Conservation (phyloP, 495 filamentous ascomycete genomes). For the Penicillium silybi region DNA sequence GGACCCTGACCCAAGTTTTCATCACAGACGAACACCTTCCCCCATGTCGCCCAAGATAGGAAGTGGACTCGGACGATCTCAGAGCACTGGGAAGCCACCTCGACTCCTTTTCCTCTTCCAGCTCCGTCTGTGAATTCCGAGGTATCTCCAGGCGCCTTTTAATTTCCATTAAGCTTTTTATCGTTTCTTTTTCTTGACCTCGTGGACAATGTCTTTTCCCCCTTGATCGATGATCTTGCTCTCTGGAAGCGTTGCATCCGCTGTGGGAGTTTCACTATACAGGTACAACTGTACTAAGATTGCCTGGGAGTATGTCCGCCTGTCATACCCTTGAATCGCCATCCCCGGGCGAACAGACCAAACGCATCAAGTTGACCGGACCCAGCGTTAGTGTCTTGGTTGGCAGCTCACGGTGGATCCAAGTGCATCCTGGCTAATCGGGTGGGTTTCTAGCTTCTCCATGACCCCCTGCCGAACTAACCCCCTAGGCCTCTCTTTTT, state of each 20-base stretch:
- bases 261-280: neutral
- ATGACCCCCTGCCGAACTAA: conserved; percentile 35
- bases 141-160: conserved; percentile 2
- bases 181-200: neutral
- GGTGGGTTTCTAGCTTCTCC: conserved; percentile 35
- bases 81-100: neutral
- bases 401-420: conserved; percentile 37
- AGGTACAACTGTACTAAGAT: neutral
- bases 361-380: neutral
- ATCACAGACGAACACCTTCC: conserved; percentile 23
- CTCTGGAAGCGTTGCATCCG: neutral
- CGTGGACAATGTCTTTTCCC: neutral
- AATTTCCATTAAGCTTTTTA: conserved; percentile 2
- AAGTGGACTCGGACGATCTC: conserved; percentile 6
- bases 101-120: conserved; percentile 7
- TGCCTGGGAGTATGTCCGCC: neutral
- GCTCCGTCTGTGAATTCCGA: neutral
- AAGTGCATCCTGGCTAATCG: conserved; percentile 32
- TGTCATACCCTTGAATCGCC: neutral
- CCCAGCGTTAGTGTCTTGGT: conserved; percentile 17
- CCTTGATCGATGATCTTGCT: neutral
- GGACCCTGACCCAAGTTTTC: conserved; percentile 10
- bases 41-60: conserved; percentile 5
- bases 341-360: neutral
- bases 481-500: conserved; percentile 27